These are phyloP conservation scores for Rhododendron ovatum DNA, from an alignment of 148 eudicot genomes.

Conservation along the genomic window DNA sequence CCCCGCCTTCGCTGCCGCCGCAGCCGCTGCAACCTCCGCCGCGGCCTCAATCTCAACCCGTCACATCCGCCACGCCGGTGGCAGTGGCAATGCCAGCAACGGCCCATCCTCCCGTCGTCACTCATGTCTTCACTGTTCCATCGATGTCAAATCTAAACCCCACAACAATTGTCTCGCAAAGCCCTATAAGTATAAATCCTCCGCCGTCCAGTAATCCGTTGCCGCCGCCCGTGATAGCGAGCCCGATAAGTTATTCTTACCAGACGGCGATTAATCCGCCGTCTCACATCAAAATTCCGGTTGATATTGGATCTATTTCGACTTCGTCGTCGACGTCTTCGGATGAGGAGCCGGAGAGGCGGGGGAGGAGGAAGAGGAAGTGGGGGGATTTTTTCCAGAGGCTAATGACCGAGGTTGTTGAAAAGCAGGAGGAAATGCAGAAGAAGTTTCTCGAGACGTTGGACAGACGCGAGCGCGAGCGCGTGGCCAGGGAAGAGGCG, in stretches of 20 bases:
- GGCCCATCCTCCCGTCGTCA: constrained; percentile 3
- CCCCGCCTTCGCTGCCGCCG: constrained; percentile 3
- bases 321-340: constrained; percentile 78
- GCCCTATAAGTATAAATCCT: not conserved
- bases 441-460: constrained; percentile 64
- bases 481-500: constrained; percentile 65
- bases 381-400: constrained; percentile 71
- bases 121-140: constrained; percentile 42
- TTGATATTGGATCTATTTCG: constrained; percentile 31
- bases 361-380: constrained; percentile 63
- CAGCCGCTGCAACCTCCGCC: constrained; percentile 15
- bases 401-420: constrained; percentile 60
- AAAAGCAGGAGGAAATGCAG: constrained; percentile 72
- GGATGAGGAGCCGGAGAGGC: constrained; percentile 58
- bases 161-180: constrained; percentile 10
- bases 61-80: constrained; percentile 35
- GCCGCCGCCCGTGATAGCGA: not conserved
- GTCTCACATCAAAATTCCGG: not conserved
- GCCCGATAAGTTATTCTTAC: constrained; percentile 6
- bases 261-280: constrained; percentile 6
- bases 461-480: constrained; percentile 65
- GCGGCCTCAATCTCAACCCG: constrained; percentile 18
- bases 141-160: constrained; percentile 26
- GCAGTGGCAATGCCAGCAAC: constrained; percentile 19
- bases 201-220: not conserved